Conservation (phyloP, 2,329 filamentous ascomycete species). For the Hymenoscyphus infarciens region DNA sequence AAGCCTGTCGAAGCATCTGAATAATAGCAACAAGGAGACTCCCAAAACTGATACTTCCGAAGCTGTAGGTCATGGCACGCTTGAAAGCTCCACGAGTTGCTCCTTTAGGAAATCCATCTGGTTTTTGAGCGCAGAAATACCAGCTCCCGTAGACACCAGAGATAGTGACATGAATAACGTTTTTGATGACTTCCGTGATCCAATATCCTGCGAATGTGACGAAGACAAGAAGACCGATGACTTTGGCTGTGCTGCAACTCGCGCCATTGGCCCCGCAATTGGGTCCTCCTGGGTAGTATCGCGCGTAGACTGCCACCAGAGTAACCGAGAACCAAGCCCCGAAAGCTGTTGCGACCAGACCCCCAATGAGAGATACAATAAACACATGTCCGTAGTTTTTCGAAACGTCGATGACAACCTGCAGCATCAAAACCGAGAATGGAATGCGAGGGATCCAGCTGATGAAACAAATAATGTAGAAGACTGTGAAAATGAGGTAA, state of each 20-base stretch:
- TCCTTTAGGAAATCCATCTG: slow-evolving; percentile 65
- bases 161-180: slow-evolving; percentile 83
- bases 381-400: slow-evolving; percentile 84
- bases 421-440: slow-evolving; percentile 86
- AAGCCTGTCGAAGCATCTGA: slow-evolving; percentile 77
- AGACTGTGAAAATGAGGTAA: slow-evolving; percentile 77
- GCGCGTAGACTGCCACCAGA: slow-evolving; percentile 79
- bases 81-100: slow-evolving; percentile 81
- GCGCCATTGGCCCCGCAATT: slow-evolving; percentile 41
- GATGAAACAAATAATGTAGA: slow-evolving; percentile 78
- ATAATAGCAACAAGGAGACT: slow-evolving; percentile 84
- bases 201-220: slow-evolving; percentile 91
- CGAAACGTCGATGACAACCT: slow-evolving; percentile 79
- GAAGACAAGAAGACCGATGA: slow-evolving; percentile 82
- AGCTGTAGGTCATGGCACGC: slow-evolving; percentile 83
- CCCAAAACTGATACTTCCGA: slow-evolving; percentile 85
- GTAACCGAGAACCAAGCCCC: slow-evolving; percentile 85
- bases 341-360: slow-evolving; percentile 70
- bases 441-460: slow-evolving; percentile 89
- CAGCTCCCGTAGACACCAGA: slow-evolving; percentile 88
- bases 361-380: slow-evolving; percentile 78
- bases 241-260: slow-evolving; percentile 66
- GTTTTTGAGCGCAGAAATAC: slow-evolving; percentile 72
- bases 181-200: slow-evolving; percentile 92
- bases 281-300: slow-evolving; percentile 63